Percentiles rank a stretch among this genome's conserved stretches.
These are phyloP conservation scores for Lachnellula cervina DNA, from an alignment of 2,329 filamentous ascomycete species.

Conservation along the genomic window DNA sequence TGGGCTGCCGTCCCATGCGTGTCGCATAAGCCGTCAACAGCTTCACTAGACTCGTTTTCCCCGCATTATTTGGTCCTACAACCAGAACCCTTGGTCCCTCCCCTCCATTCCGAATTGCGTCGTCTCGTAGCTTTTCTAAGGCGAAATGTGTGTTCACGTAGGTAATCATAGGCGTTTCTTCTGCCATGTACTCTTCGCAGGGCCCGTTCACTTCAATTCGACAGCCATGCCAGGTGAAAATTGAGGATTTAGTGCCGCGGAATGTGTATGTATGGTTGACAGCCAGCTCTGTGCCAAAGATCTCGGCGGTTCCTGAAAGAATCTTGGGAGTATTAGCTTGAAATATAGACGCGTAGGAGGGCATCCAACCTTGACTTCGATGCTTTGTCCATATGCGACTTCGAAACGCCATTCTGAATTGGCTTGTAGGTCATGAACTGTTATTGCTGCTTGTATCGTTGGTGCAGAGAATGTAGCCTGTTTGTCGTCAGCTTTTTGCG, in stretches of 20 bases:
- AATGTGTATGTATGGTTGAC: conserved; percentile 76
- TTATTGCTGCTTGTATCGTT: conserved; percentile 34
- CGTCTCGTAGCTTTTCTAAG: conserved; percentile 66
- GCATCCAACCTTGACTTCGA: conserved; percentile 47
- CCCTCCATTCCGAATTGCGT: conserved; percentile 44
- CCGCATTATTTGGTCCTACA: conserved; percentile 69
- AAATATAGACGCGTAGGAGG: neutral
- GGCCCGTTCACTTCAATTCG: conserved; percentile 68
- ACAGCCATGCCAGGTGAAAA: conserved; percentile 91
- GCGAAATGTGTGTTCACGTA: conserved; percentile 86
- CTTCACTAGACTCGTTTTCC: conserved; percentile 78
- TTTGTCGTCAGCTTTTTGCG: conserved; percentile 11
- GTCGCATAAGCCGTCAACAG: conserved; percentile 76
- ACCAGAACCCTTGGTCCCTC: conserved; percentile 80
- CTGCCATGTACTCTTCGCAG: conserved; percentile 57
- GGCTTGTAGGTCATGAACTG: conserved; percentile 51
- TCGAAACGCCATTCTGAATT: conserved; percentile 78
- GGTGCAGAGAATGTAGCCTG: conserved; percentile 25
- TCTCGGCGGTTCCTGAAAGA: conserved; percentile 77
- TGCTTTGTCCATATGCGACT: conserved; percentile 50
- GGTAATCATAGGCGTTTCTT: conserved; percentile 75
- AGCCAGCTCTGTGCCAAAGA: conserved; percentile 92
- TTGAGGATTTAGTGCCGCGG: conserved; percentile 74
- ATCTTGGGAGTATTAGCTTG: conserved; percentile 50
- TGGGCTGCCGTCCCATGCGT: conserved; percentile 66